Percentiles rank a stretch among this genome's conserved stretches.
These are phyloP conservation scores for Podaxis sp. DNA, from an alignment of 768 basidiomycete genomes.

Conservation along the genomic window DNA sequence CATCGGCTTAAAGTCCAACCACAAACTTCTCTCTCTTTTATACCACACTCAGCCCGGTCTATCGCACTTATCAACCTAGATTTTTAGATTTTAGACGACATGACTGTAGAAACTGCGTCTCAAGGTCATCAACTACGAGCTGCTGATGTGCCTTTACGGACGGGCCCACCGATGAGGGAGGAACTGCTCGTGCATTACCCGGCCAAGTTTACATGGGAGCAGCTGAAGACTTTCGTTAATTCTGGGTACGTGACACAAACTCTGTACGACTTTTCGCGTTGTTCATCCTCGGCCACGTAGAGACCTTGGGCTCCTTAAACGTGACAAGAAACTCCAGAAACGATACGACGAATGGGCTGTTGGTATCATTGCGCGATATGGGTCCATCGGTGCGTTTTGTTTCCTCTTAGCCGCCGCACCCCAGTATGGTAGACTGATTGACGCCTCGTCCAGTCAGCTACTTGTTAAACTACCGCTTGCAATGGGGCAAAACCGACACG, in stretches of 20 bases:
- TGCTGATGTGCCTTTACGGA: conserved; percentile 38
- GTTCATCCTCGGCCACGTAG: conserved; percentile 34
- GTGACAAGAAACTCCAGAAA: conserved; percentile 66
- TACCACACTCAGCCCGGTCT: neutral
- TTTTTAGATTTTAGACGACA: neutral
- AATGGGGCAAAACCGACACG: conserved; percentile 73
- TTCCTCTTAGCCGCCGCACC: too few species aligned
- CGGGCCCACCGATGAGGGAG: conserved; percentile 67
- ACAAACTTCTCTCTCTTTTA: neutral
- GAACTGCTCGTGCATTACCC: conserved; percentile 72
- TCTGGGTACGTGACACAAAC: conserved; percentile 53
- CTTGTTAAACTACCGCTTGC: conserved; percentile 64
- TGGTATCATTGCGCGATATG: conserved; percentile 57
- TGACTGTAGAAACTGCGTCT: neutral
- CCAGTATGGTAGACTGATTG: neutral
- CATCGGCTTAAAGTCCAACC: neutral
- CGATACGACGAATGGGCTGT: conserved; percentile 63
- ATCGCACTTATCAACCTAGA: too few species aligned
- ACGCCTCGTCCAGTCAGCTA: conserved; percentile 57
- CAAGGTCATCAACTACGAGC: conserved; percentile 16
- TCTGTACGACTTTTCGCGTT: neutral
- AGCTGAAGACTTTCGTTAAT: conserved; percentile 76
- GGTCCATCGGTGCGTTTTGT: conserved; percentile 56
- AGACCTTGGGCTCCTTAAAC: conserved; percentile 78
- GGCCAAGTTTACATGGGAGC: conserved; percentile 71